These are phyloP conservation scores for Aspergillus bridgeri DNA, from an alignment of 495 filamentous ascomycete species.

Conservation along the genomic window DNA sequence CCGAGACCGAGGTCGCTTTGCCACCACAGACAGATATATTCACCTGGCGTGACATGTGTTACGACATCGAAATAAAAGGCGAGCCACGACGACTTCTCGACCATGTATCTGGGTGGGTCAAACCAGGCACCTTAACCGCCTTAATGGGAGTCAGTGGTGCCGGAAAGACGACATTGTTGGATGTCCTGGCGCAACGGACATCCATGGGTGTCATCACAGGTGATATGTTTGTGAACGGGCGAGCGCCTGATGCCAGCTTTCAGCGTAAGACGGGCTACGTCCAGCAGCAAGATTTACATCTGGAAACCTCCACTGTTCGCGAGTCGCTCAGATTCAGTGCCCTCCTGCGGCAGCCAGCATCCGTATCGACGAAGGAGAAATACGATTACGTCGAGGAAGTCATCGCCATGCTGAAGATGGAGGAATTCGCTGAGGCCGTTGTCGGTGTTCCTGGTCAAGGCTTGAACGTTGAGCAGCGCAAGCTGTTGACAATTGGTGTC, in stretches of 20 bases:
- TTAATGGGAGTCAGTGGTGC: slow-evolving; percentile 63
- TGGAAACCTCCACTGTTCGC: slow-evolving; percentile 80
- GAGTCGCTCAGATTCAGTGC: slow-evolving; percentile 81
- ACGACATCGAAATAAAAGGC: slow-evolving; percentile 61
- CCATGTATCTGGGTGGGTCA: slow-evolving; percentile 65
- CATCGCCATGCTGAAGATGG: slow-evolving; percentile 47
- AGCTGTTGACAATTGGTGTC: slow-evolving; percentile 84
- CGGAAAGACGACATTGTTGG: slow-evolving; percentile 63
- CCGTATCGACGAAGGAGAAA: slow-evolving; percentile 38
- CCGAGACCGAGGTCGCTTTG: slow-evolving; percentile 37
- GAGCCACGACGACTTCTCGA: slow-evolving; percentile 57
- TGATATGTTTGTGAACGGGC: slow-evolving; percentile 52
- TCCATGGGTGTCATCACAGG: slow-evolving; percentile 49
- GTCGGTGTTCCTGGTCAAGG: slow-evolving; percentile 49
- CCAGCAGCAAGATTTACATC: slow-evolving; percentile 88
- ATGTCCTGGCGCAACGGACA: slow-evolving; percentile 54
- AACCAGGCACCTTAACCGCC: slow-evolving; percentile 64
- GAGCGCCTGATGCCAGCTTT: slow-evolving; percentile 64
- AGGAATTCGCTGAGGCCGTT: slow-evolving; percentile 39
- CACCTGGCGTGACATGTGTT: slow-evolving; percentile 71
- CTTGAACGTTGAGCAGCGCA: slow-evolving; percentile 88
- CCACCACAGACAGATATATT: slow-evolving; percentile 56
- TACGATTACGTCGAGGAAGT: slow-evolving; percentile 48
- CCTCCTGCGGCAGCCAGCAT: slow-evolving; percentile 71
- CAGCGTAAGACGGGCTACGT: slow-evolving; percentile 92